Conservation (phyloP, 495 filamentous ascomycete genomes). For the Parathielavia appendiculata region DNA sequence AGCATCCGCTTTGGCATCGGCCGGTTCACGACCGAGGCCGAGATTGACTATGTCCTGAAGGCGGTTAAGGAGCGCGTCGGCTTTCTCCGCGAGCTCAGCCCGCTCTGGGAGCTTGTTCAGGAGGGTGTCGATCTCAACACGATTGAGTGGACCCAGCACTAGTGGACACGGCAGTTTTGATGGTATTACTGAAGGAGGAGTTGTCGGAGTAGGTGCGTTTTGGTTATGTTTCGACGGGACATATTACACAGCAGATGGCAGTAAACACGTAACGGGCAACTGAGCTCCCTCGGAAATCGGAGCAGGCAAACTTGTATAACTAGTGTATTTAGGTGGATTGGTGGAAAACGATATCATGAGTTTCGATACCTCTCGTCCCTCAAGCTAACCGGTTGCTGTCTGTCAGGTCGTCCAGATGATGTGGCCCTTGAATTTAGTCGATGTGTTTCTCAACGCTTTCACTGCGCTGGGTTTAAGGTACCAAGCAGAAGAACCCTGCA, state of each 20-base stretch:
- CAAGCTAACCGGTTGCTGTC: no score
- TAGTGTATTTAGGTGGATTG: no score
- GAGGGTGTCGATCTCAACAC: conserved; percentile 93
- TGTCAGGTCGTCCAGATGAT: no score
- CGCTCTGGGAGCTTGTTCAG: conserved; percentile 96
- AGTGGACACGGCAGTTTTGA: conserved; percentile 2
- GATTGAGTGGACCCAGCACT: conserved; percentile 98
- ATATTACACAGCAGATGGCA: neutral
- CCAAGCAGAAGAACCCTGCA: no score
- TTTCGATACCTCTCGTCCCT: no score
- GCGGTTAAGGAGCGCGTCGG: conserved; percentile 83
- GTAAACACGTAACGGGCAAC: neutral
- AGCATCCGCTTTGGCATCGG: conserved; percentile 98
- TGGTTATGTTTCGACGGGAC: neutral
- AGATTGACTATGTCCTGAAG: conserved; percentile 97
- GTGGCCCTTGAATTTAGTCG: no score
- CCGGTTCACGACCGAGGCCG: conserved; percentile 87
- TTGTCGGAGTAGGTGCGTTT: neutral
- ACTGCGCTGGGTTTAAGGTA: no score
- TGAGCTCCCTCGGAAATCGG: no score
- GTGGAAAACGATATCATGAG: conserved; percentile 4
- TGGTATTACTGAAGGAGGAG: neutral
- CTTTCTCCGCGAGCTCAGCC: conserved; percentile 91
- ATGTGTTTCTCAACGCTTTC: no score
- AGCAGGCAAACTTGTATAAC: neutral